Evolutionary conservation across 2,329 filamentous ascomycete species (phyloP).

Genomic region (Dothistroma pini): DNA sequence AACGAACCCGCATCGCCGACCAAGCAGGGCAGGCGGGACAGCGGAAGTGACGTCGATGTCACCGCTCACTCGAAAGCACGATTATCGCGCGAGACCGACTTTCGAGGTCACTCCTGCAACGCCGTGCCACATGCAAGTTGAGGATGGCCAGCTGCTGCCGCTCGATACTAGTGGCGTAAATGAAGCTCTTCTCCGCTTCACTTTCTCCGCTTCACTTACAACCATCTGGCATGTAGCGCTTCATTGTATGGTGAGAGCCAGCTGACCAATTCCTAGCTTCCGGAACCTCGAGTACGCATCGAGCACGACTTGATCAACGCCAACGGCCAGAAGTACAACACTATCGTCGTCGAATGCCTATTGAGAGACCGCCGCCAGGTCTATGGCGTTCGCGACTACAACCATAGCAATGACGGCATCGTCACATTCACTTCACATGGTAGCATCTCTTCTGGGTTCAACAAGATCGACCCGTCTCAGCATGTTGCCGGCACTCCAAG

Average conservation of each 20-base stretch:
- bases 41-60: no score
- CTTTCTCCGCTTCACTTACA: slow-evolving; percentile 11
- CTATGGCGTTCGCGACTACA: neutral
- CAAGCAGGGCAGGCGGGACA: no score
- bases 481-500: no score
- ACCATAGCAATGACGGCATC: neutral
- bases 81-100: no score
- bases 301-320: slow-evolving; percentile 4
- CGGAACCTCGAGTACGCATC: slow-evolving; percentile 13
- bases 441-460: slow-evolving; percentile 8
- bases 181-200: no score
- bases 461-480: no score
- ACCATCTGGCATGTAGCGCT: slow-evolving; percentile 15
- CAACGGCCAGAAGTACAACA: neutral
- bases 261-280: no score
- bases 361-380: slow-evolving; percentile 8
- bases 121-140: neutral
- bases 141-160: no score
- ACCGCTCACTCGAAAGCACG: no score
- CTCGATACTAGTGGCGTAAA: no score
- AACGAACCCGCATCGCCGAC: no score
- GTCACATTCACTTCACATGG: slow-evolving; percentile 1
- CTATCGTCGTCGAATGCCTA: slow-evolving; percentile 11
- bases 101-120: neutral
- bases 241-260: no score